phyloP scores from a whole-genome alignment of 2,329 filamentous ascomycete genomes.

The Arthrobotrys sinensis region DNA sequence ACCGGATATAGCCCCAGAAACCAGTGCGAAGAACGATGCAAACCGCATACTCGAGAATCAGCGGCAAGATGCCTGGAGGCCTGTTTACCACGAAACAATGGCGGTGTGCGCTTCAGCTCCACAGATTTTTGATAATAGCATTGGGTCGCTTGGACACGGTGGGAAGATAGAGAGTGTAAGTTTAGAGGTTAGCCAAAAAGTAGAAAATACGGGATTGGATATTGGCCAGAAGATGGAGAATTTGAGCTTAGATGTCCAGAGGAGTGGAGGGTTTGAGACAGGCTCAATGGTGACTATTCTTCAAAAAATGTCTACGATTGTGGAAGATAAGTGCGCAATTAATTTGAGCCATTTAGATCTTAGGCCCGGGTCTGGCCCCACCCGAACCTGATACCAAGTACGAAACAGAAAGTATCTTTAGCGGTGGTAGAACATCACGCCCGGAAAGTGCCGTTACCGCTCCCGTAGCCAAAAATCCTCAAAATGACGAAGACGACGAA shows the following conservation, averaged over 20 bases:
- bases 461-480: background rate
- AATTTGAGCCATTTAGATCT: too few species aligned
- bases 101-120: background rate
- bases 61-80: background rate
- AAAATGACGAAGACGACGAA: slow-evolving; percentile 3
- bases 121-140: background rate
- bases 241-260: background rate
- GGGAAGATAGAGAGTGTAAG: background rate
- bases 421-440: background rate
- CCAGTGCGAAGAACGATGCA: background rate
- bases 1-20: background rate
- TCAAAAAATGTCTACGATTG: background rate
- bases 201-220: too few species aligned
- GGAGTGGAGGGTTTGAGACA: background rate
- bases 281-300: background rate
- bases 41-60: slow-evolving; percentile 1
- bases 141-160: background rate
- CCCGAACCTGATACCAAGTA: background rate
- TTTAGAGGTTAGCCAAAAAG: background rate
- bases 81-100: slow-evolving; percentile 20
- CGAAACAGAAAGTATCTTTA: background rate
- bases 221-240: background rate
- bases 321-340: too few species aligned
- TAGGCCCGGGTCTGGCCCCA: background rate
- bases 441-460: background rate